Evolutionary conservation across 2,329 filamentous ascomycete genomes (phyloP), one percentile per base, ranked within the genome.

Genomic region (Trichoderma arundinaceum): DNA sequence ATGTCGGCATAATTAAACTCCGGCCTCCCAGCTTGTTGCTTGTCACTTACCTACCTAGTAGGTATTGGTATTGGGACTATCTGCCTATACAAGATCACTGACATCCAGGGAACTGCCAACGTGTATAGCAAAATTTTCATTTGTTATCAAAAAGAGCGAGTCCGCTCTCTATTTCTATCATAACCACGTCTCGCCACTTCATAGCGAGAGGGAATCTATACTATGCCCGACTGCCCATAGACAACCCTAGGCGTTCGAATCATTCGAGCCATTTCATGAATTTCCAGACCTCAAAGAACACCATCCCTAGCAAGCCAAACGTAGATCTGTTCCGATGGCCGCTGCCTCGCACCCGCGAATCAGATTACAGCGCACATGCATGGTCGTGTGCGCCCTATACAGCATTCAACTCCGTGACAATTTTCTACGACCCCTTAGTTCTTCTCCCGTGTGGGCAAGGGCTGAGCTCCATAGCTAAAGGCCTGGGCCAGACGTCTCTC

Each of bases 401-500:
- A 53, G n/a, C 52, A 44, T 63, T 56, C 44, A 66, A 35, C 41
- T 22, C 15, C 33, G 44, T 41, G 15, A 43, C 33, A 33, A 43
- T 8, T 35, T 35, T 4, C 49, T n/a, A 38, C 22, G 28, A 38
- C 39, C n/a, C 52, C 4, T 33, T 66, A 66, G 65, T 66, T 66
- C 44, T 28, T 61, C 59, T 66, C 65, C 72, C 67, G 71, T 71
- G 72, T 77, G 75, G 51, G 77, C 75, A 39, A 74, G 69, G 59
- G 44, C 44, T 63, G 58, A 17, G 65, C 59, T 35, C 72, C 69
- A 69, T 77, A 79, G 68, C 74, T 73, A 68, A 82, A 84, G 46
- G 72, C 73, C 74, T 84, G 82, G 56, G 84, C 81, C 53, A 79
- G 71, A 19, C 78, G 77, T 68, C 73, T 74, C 75, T 79, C 78